Percentiles rank a stretch among this genome's conserved stretches.
Conservation (phyloP, 2,329 filamentous ascomycete species). For the Scortechinia acanthostroma region DNA sequence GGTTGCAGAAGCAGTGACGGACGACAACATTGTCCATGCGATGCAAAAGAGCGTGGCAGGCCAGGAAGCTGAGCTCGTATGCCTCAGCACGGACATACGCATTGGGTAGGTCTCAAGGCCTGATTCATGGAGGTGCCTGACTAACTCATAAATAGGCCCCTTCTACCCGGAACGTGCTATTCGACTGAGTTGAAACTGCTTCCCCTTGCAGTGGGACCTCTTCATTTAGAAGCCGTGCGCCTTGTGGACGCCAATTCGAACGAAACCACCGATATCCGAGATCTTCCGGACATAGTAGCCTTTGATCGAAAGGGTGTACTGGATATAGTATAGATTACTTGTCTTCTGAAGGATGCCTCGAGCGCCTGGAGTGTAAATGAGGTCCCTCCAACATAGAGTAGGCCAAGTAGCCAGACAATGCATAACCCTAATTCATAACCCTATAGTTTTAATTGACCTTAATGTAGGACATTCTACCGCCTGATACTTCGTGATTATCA, state of each 20-base stretch:
- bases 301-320: slow-evolving; percentile 9
- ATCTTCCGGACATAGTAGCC: slow-evolving; percentile 45
- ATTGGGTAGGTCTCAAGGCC: slow-evolving; percentile 38
- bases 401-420: too few species aligned
- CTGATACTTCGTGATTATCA: too few species aligned
- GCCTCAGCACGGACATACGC: slow-evolving; percentile 46
- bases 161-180: slow-evolving; percentile 45
- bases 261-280: slow-evolving; percentile 43
- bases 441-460: too few species aligned
- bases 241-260: slow-evolving; percentile 45
- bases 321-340: too few species aligned
- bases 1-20: slow-evolving; percentile 41
- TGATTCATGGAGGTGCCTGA: slow-evolving; percentile 2
- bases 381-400: too few species aligned
- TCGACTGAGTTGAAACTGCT: slow-evolving; percentile 45
- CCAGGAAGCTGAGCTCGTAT: slow-evolving; percentile 41
- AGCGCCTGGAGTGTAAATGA: too few species aligned
- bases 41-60: slow-evolving; percentile 38
- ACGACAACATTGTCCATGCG: slow-evolving; percentile 45
- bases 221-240: slow-evolving; percentile 41
- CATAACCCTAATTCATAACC: too few species aligned
- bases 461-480: too few species aligned
- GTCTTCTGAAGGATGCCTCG: too few species aligned
- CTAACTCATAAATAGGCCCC: slow-evolving; percentile 26
- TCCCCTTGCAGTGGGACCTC: slow-evolving; percentile 36